Base-by-base conservation (phyloP, 768 basidiomycete species). In the Boletus fagicola region DNA sequence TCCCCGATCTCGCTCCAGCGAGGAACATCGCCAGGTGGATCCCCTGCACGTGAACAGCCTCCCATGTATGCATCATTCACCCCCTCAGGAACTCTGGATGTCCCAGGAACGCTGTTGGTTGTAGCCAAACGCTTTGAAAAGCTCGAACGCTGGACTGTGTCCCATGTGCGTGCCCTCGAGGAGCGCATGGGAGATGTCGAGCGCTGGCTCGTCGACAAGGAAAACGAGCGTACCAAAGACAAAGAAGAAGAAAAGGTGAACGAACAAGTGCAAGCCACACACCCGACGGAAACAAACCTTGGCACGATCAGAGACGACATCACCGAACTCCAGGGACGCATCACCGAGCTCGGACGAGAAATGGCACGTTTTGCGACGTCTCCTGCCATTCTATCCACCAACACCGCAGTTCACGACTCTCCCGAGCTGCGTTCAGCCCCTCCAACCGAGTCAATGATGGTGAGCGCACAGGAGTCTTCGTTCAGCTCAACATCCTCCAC, bases 121-220 rank as follows among this genome's bases (percentile, higher is more conserved):
- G 83, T 94, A 43, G 88, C 90, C 13, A 74, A 64, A 43, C 84
- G 92, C 22, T 93, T 94, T 57, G 92, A 94, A 71, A 94, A 94
- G 68, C 80, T 94, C 13, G 92, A 94, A 68, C 88, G 88, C 60
- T 94, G 92, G 92, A 88, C 91, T 0, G 90, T 94, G 3, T 85
- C 89, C 7, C 92, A 94, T 63, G 90, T 92, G 3, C 85, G 92
- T 53, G 92, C 92, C 2, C 74, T 94, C n/a, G 92, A 94, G 62
- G 92, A 93, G 20, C 82, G 92, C 33, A 94, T 94, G 91, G 84
- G 86, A 58, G 92, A 94, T 55, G 92, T 94, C n/a, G 92, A 94
- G 68, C 79, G 85, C 45, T 94, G 90, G 89, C 77, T 93, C 10
- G 91, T 93, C 6, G 90, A 92, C 59, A 91, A 88, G 67, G 90